phyloP scores from a whole-genome alignment of 805 yeast genomes.

The Suhomyces vadensis region DNA sequence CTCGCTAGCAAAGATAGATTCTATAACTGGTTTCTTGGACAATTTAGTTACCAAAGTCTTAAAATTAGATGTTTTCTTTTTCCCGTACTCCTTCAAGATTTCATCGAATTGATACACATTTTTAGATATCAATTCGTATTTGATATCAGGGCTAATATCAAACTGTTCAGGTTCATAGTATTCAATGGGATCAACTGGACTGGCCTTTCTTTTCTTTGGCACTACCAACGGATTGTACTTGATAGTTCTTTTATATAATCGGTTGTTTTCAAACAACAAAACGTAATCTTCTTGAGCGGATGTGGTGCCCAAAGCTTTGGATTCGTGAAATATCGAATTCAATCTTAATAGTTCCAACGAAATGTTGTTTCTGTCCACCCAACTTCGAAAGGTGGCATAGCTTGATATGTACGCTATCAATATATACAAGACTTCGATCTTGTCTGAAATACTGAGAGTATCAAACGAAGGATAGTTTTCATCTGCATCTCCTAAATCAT shows the following conservation, averaged over 20 bases:
- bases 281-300: slow-evolving; percentile 30
- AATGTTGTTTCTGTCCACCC: slow-evolving; percentile 41
- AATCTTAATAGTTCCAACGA: slow-evolving; percentile 27
- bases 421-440: slow-evolving; percentile 49
- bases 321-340: slow-evolving; percentile 11
- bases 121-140: slow-evolving; percentile 33
- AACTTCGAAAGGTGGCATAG: slow-evolving; percentile 47
- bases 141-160: slow-evolving; percentile 27
- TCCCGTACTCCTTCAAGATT: slow-evolving; percentile 15
- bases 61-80: slow-evolving; percentile 29
- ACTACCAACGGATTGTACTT: slow-evolving; percentile 27
- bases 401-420: slow-evolving; percentile 46
- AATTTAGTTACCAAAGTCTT: slow-evolving; percentile 22
- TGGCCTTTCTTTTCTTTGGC: slow-evolving; percentile 36
- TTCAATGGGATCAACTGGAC: slow-evolving; percentile 35
- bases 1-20: slow-evolving; percentile 40
- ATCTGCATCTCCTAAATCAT: slow-evolving; percentile 13
- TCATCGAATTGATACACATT: slow-evolving; percentile 32
- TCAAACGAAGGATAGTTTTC: slow-evolving; percentile 37
- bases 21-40: slow-evolving; percentile 17
- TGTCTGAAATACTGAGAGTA: slow-evolving; percentile 43
- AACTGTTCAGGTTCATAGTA: slow-evolving; percentile 28
- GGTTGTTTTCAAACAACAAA: slow-evolving; percentile 49
- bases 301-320: slow-evolving; percentile 5
- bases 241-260: slow-evolving; percentile 47